Base-by-base conservation (phyloP, 2,329 filamentous ascomycete genomes). In the Alternaria ventricosa region DNA sequence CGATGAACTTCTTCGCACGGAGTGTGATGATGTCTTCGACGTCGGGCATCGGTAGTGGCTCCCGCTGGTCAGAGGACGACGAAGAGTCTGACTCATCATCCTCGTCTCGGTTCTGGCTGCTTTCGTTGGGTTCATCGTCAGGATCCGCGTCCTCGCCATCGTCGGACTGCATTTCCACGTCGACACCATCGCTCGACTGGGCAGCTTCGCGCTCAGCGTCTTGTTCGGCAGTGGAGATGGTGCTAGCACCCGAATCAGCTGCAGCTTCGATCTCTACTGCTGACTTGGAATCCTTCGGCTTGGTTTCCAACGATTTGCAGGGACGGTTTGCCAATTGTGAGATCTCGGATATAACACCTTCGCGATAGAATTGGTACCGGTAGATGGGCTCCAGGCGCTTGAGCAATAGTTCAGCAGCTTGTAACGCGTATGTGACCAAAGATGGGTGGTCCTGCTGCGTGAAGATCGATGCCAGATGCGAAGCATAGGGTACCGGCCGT, bases 311-410 rank as follows among this genome's bases (percentile, higher is more conserved):
- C 7, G 67, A 65, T 63, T 78, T 80, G 57, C 72, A 75, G 8
- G 79, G 65, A 71, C 84, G 81, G 59, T 85, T 85, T 1, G 93
- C 90, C 30, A 99, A 84, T 75, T 94, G 95, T 28, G 89, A 87
- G 55, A 99, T 96, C 78, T 99, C 95, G 2, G 91, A 87, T 71
- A 98, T 94, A 46, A 99, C 96, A 36, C 96, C 96, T 81, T 99
- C 96, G 0, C 96, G 92, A 76, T 99, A 97, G 71, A 99, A 95
- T 73, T 99, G 96, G 73, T 97, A 97, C 25, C 93, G 90, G 76
- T 99, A 99, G 28, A 98, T 92, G 22, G 90, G 86, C 66, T 94
- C 93, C 6, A 99, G 84, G 18, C 96, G 90, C 73, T 90, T 90
- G 63, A 97, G 87, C 1, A 99, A 86, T 6, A 99, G 84, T 78